Evolutionary conservation across 2,329 filamentous ascomycete species (phyloP).

Genomic region (Pyricularia sp.): DNA sequence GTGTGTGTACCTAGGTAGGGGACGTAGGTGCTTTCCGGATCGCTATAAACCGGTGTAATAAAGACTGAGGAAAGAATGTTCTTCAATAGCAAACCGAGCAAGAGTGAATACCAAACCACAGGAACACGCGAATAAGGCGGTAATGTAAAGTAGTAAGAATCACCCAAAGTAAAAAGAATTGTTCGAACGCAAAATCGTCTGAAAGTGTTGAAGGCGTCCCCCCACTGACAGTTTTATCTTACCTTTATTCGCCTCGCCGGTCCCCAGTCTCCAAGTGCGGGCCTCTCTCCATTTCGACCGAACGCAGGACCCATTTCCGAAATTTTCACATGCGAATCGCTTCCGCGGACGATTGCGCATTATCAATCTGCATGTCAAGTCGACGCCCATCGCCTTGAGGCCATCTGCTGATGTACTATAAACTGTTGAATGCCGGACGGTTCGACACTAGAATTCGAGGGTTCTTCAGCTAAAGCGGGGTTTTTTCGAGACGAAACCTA

Average conservation of each 20-base stretch:
- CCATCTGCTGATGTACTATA: constrained; percentile 1
- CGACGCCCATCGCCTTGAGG: neutral
- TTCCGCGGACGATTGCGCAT: neutral
- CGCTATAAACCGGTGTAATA: neutral
- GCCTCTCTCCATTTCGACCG: neutral
- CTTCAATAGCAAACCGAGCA: neutral
- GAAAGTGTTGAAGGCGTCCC: neutral
- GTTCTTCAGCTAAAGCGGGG: neutral
- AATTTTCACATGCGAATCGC: neutral
- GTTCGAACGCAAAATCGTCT: neutral
- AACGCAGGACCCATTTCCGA: neutral
- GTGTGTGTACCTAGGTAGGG: too few species aligned
- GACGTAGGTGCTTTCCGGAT: neutral
- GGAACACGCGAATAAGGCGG: neutral
- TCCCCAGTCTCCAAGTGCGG: neutral
- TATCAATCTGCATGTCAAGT: neutral
- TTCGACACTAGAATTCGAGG: neutral
- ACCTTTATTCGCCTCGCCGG: neutral
- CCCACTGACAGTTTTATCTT: neutral
- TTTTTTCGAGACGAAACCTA: neutral
- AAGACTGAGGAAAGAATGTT: neutral
- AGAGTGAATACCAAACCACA: neutral
- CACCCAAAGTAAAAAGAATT: neutral
- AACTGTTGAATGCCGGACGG: neutral
- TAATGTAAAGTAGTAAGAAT: neutral